Percentiles rank a stretch among this genome's conserved stretches.
phyloP scores from a whole-genome alignment of 768 basidiomycete species.

The Amanita molliuscula region DNA sequence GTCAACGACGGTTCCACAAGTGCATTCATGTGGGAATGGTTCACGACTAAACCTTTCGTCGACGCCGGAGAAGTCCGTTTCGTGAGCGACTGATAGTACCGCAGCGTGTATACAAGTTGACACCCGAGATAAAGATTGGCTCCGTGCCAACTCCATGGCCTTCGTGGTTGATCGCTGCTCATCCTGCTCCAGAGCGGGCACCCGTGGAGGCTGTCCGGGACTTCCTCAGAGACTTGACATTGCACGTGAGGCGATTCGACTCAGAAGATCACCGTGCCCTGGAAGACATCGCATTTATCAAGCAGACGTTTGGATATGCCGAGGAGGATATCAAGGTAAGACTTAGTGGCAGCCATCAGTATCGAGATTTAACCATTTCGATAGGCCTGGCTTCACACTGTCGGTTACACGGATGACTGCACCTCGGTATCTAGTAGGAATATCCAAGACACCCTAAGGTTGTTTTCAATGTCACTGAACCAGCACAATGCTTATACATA shows the following conservation, averaged over 20 bases:
- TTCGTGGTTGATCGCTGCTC: conserved; percentile 90
- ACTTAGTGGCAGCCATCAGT: not conserved
- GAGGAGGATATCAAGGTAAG: conserved; percentile 69
- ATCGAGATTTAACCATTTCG: not conserved
- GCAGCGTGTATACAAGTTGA: not conserved
- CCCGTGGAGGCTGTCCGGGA: conserved; percentile 32
- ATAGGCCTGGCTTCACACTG: conserved; percentile 80
- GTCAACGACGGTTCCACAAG: conserved; percentile 85
- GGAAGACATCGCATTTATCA: conserved; percentile 66
- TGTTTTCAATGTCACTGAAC: conserved; percentile 14
- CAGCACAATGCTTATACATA: not conserved
- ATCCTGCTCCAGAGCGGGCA: conserved; percentile 52
- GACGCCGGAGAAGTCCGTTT: conserved; percentile 76
- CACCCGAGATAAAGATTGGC: conserved; percentile 44
- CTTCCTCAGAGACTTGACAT: conserved; percentile 59
- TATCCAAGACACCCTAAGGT: conserved; percentile 64
- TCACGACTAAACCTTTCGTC: conserved; percentile 61
- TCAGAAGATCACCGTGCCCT: conserved; percentile 43
- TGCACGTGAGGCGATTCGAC: conserved; percentile 58
- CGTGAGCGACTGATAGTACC: conserved; percentile 36
- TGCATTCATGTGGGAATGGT: conserved; percentile 96
- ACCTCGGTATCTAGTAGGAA: conserved; percentile 52
- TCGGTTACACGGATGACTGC: conserved; percentile 64
- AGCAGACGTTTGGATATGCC: conserved; percentile 68
- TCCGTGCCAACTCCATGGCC: conserved; percentile 93